phyloP scores from a whole-genome alignment of 2,329 filamentous ascomycete species.

The Aureobasidium zeae region DNA sequence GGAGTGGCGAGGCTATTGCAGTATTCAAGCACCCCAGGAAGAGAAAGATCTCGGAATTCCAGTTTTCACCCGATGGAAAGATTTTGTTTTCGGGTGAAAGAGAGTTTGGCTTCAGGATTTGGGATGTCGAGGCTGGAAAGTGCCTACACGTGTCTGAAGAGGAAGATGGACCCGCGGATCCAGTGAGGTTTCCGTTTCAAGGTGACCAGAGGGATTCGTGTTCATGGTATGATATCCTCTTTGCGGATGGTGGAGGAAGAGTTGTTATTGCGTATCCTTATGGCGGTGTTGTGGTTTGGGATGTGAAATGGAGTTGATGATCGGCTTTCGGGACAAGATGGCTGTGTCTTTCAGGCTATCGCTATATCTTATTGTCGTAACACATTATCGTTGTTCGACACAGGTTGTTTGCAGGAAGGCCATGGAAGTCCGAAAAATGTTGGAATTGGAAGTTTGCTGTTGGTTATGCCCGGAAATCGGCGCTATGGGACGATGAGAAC shows the following conservation, averaged over 20 bases:
- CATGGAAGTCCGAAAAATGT: too few species aligned
- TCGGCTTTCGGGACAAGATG: background rate
- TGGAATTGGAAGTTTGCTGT: too few species aligned
- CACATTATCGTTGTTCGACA: too few species aligned
- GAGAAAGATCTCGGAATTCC: background rate
- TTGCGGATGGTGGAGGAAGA: background rate
- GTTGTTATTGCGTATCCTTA: slow-evolving; percentile 4
- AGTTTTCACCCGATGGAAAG: slow-evolving; percentile 2
- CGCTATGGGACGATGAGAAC: too few species aligned
- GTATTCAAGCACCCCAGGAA: background rate
- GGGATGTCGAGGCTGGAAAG: background rate
- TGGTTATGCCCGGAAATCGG: too few species aligned
- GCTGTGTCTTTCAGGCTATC: background rate
- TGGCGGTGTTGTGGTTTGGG: background rate
- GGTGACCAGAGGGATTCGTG: too few species aligned
- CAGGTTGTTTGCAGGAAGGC: too few species aligned
- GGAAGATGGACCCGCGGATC: background rate
- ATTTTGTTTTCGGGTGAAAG: background rate
- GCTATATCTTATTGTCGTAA: too few species aligned
- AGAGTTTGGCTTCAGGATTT: background rate
- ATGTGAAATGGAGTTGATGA: background rate
- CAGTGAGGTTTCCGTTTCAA: too few species aligned
- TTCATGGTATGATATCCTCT: background rate
- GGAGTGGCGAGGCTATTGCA: background rate
- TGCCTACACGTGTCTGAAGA: background rate